Conservation (phyloP, 805 yeast species). For the Suhomyces faveliae region DNA sequence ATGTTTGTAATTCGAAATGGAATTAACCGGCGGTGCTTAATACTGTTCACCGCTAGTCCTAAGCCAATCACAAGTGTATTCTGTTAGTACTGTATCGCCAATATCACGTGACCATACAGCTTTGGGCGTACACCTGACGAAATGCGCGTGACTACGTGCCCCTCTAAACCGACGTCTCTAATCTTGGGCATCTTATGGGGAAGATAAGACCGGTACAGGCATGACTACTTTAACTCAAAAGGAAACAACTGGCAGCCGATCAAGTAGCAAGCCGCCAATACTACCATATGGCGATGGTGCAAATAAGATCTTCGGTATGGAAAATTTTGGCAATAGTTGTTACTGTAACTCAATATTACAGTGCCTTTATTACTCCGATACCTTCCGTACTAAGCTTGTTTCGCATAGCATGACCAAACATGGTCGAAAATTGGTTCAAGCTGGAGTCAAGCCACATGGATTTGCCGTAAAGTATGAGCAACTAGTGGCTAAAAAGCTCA, state of each 20-base stretch:
- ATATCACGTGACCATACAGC: not conserved
- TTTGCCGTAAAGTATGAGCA: slow-evolving; percentile 42
- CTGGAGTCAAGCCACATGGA: slow-evolving; percentile 34
- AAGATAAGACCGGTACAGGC: not conserved
- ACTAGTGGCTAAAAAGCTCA: slow-evolving; percentile 33
- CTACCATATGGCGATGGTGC: slow-evolving; percentile 57
- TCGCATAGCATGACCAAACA: slow-evolving; percentile 31
- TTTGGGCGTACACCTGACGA: not conserved
- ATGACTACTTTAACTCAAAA: slow-evolving; percentile 1
- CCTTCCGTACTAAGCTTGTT: slow-evolving; percentile 56
- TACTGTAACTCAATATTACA: slow-evolving; percentile 92
- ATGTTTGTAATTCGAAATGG: too few relatives aligned
- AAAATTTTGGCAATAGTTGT: slow-evolving; percentile 88
- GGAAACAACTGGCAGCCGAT: not conserved
- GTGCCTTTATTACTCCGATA: slow-evolving; percentile 72
- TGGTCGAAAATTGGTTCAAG: slow-evolving; percentile 26
- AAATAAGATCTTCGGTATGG: slow-evolving; percentile 73
- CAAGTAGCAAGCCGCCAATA: not conserved
- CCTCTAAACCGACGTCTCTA: not conserved
- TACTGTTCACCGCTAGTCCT: too few relatives aligned
- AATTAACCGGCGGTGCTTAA: too few relatives aligned
- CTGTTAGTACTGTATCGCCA: too few relatives aligned
- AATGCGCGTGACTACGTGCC: not conserved
- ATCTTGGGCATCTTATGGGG: not conserved
- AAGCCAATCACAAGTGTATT: too few relatives aligned